Evolutionary conservation across 345 rosid genomes (phyloP), one percentile per base, ranked within the genome.

Genomic region (Corymbia maculata): DNA sequence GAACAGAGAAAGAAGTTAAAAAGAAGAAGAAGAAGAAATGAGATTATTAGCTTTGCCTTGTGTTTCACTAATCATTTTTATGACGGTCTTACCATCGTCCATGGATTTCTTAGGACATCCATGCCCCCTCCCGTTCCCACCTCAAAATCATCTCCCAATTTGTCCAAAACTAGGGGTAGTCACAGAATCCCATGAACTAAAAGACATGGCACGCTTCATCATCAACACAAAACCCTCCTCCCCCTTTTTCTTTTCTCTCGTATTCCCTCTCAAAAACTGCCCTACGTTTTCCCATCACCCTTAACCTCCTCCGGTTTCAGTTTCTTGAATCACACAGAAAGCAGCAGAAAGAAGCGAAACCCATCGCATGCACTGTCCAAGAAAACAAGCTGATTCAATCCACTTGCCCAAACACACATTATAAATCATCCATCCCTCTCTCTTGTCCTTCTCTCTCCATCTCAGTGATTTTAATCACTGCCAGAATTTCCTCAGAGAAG

Each of bases 401-500:
- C 84, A 5, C 6, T 42, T 75, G 49, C 49, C 84, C 12, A 26
- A 42, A 19, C 15, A 75, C 28, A 21, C 24, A 17, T 19, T 85
- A 88, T 88, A 59, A 85, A 75, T 64, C 80, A n/a, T 45, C 70
- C 89, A 85, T 59, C 88, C 93, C 88, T 90, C 89, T 87, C 85
- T 90, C 91, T 80, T 51, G 85, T 80, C 61, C 90, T 86, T 89
- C 88, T 89, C 90, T 45, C n/a, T 4, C 51, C 49, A 22, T 70
- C n/a, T 19, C 22, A 21, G 26, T 55, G 10, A 55, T 7, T 7
- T 55, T 55, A 21, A 8, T 55, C 59, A 55, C 59, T 19, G 53
- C 53, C 53, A 52, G 6, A 52, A 14, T 64, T 52, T 64, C 42
- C 75, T 64, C 36, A 36, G 84, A 55, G 61, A 47, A 52, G 28